Percentiles rank a stretch among this genome's conserved stretches.
These are phyloP conservation scores for Chrysanthemum lavandulifolium DNA, from an alignment of 129 eudicot species.

Conservation along the genomic window DNA sequence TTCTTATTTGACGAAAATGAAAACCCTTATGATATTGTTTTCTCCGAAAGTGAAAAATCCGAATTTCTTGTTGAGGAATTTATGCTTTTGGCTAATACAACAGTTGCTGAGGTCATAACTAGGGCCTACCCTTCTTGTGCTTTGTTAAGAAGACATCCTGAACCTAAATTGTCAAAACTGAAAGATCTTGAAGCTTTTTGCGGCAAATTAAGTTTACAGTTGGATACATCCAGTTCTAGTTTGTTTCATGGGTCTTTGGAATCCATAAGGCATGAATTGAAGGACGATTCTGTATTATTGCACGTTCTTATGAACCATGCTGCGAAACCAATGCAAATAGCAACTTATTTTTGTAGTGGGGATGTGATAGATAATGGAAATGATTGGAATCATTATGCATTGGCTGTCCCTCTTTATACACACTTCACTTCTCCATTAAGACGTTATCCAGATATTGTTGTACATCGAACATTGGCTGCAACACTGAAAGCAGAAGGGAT, in stretches of 20 bases:
- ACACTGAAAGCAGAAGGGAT: conserved; percentile 69
- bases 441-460: conserved; percentile 85
- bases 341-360: conserved; percentile 83
- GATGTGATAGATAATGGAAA: conserved; percentile 39
- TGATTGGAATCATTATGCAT: conserved; percentile 69
- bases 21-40: conserved; percentile 56
- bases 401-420: conserved; percentile 89
- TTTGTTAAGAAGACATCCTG: conserved; percentile 85
- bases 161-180: conserved; percentile 77
- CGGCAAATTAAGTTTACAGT: conserved; percentile 56
- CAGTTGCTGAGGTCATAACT: conserved; percentile 84
- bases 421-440: conserved; percentile 93
- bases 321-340: conserved; percentile 85
- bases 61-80: conserved; percentile 87
- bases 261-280: conserved; percentile 51
- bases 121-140: conserved; percentile 79
- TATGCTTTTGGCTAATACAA: conserved; percentile 87
- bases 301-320: conserved; percentile 78
- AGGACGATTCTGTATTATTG: conserved; percentile 61
- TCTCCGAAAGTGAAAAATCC: conserved; percentile 48
- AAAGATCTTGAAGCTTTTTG: conserved; percentile 75
- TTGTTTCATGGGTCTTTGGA: conserved; percentile 61
- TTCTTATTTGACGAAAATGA: conserved; percentile 75
- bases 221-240: conserved; percentile 69
- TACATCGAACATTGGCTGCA: conserved; percentile 80